Evolutionary conservation across 208 protist species (phyloP).

Genomic region (Leishmania arabica): DNA sequence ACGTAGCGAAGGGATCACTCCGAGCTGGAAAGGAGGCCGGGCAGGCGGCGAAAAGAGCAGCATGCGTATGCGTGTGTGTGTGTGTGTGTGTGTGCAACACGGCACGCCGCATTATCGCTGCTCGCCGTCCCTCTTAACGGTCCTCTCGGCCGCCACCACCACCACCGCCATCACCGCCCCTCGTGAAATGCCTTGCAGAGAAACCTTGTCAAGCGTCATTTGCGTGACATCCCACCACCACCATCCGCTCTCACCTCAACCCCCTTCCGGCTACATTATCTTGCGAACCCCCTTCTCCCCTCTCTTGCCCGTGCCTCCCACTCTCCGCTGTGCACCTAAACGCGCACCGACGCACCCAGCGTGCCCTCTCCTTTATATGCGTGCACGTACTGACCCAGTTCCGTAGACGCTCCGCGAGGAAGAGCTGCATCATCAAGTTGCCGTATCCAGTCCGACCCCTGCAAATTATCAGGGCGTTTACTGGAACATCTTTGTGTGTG

Average conservation of each 20-base stretch:
- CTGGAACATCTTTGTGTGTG: neutral
- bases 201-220: neutral
- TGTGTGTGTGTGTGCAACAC: neutral
- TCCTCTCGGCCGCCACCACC: neutral
- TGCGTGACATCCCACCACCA: neutral
- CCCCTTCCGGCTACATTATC: no score
- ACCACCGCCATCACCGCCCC: neutral
- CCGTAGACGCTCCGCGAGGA: neutral
- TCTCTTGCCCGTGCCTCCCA: neutral
- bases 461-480: neutral
- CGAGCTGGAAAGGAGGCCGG: neutral
- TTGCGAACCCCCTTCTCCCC: neutral
- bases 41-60: neutral
- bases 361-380: no score
- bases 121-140: neutral
- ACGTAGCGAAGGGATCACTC: neutral
- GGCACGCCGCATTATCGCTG: neutral
- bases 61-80: neutral
- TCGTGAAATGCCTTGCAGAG: neutral
- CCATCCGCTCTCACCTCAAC: neutral
- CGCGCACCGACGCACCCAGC: neutral
- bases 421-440: neutral
- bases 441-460: neutral
- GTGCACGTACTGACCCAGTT: no score
- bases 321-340: neutral